Percentiles rank a stretch among this genome's conserved stretches.
Conservation (phyloP, 169 alveolate species). For the Cryptosporidium meleagridis region DNA sequence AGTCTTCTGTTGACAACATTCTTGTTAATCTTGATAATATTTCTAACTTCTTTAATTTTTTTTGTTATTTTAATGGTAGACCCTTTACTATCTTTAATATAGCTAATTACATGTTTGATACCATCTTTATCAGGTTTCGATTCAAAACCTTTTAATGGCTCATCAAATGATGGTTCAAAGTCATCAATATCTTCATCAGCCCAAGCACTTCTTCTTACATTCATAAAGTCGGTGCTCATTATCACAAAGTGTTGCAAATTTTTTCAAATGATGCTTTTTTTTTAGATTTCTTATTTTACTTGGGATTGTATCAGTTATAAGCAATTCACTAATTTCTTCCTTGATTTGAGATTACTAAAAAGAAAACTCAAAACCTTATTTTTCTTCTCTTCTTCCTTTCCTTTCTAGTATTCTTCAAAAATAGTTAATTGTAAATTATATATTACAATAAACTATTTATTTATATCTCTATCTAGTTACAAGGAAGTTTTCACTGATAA, state of each 20-base stretch:
- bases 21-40: constrained; percentile 41
- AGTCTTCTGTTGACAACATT: constrained; percentile 39
- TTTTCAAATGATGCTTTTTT: not conserved
- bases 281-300: not conserved
- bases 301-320: not conserved
- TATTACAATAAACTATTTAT: not conserved
- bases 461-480: not conserved
- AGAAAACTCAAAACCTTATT: not conserved
- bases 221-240: constrained; percentile 27
- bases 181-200: constrained; percentile 74
- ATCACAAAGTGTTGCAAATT: not conserved
- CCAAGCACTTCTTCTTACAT: constrained; percentile 69
- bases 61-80: constrained; percentile 59
- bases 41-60: constrained; percentile 40
- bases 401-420: not conserved
- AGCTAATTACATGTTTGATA: constrained; percentile 68
- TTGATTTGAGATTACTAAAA: not conserved
- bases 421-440: not conserved
- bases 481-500: not conserved
- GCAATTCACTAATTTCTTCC: not conserved
- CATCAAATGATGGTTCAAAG: constrained; percentile 74
- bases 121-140: constrained; percentile 72
- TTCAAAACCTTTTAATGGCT: constrained; percentile 71
- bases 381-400: too few species aligned
- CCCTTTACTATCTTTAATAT: constrained; percentile 54